Conservation (phyloP, 179 eudicot species). For the Silene coronaria region DNA sequence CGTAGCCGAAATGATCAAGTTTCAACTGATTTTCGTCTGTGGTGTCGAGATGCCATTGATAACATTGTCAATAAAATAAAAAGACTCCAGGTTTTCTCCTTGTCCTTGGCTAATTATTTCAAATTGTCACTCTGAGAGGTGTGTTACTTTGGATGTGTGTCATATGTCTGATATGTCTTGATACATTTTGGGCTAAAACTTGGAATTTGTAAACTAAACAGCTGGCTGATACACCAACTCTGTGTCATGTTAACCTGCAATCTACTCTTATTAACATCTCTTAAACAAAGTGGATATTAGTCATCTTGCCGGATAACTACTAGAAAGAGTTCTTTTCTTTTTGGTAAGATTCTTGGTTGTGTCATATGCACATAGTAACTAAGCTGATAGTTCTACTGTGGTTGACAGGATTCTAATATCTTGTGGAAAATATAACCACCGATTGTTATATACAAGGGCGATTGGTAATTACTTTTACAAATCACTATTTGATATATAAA, state of each 20-base stretch:
- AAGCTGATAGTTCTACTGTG: neutral
- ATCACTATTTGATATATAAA: no score
- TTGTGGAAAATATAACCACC: no score
- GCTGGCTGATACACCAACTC: neutral
- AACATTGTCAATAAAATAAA: constrained; percentile 43
- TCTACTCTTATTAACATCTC: neutral
- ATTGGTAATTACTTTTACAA: no score
- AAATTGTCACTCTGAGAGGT: neutral
- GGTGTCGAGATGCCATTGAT: constrained; percentile 96
- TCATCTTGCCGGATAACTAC: neutral
- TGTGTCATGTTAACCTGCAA: neutral
- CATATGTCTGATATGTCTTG: neutral
- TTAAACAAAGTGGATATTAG: neutral
- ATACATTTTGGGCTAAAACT: neutral
- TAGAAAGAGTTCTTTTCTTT: neutral
- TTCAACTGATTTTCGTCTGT: constrained; percentile 83
- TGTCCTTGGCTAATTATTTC: neutral
- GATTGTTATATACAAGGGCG: no score
- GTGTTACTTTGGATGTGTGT: neutral
- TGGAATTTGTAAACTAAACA: neutral
- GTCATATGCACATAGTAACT: neutral
- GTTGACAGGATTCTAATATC: no score
- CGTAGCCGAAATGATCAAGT: constrained; percentile 99
- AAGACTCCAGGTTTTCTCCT: constrained; percentile 59
- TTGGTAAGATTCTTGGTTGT: neutral